These are phyloP conservation scores for Solanum pimpinellifolium DNA, from an alignment of 257 asterid genomes.

Conservation along the genomic window DNA sequence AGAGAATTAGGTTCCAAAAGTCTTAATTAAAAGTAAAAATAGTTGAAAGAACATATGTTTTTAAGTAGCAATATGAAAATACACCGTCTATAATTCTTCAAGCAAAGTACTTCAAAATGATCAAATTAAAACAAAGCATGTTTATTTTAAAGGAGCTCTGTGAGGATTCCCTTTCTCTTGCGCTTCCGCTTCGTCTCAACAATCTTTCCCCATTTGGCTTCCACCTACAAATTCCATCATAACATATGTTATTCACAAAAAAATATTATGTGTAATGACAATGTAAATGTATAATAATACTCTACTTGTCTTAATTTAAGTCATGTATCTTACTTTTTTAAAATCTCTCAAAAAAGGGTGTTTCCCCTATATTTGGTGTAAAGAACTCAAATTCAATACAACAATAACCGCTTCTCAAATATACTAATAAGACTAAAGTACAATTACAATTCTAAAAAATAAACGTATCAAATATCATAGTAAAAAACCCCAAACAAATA, in stretches of 20 bases:
- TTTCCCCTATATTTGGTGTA: too few relatives aligned
- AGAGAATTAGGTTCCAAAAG: background rate
- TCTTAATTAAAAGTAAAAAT: background rate
- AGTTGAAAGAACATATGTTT: background rate
- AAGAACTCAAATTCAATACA: too few relatives aligned
- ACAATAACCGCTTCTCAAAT: too few relatives aligned
- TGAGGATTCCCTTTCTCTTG: conserved; percentile 8
- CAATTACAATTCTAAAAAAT: too few relatives aligned
- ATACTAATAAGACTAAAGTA: too few relatives aligned
- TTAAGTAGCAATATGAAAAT: background rate
- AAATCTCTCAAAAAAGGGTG: too few relatives aligned
- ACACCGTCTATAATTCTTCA: background rate
- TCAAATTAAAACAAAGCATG: background rate
- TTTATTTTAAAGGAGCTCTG: background rate
- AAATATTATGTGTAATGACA: background rate
- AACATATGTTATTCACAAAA: background rate
- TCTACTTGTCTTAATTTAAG: background rate
- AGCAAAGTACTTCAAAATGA: background rate
- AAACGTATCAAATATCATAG: too few relatives aligned
- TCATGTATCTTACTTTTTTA: background rate
- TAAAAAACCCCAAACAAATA: too few relatives aligned
- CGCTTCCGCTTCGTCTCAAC: background rate
- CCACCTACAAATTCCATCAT: background rate
- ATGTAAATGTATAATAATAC: background rate
- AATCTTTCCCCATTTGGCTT: background rate